Percentiles rank a stretch among this genome's conserved stretches.
phyloP scores from a whole-genome alignment of 2,329 filamentous ascomycete genomes.

The Lasiodiplodia citricola region DNA sequence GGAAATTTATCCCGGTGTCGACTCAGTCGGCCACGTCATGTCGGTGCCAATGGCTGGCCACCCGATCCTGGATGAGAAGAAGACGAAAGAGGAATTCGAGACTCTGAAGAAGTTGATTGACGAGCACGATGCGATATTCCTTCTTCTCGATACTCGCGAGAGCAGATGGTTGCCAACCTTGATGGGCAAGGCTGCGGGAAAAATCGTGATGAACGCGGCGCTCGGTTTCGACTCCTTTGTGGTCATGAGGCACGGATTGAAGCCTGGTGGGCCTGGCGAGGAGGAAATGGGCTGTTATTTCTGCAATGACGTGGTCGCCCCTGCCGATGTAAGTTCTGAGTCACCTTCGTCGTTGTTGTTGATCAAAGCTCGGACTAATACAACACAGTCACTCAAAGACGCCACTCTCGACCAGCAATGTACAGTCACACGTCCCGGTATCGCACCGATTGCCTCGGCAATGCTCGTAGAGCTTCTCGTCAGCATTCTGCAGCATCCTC shows the following conservation, averaged over 20 bases:
- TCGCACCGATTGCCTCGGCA: conserved; percentile 90
- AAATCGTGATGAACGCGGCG: conserved; percentile 96
- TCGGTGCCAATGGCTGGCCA: conserved; percentile 96
- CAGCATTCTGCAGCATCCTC: conserved; percentile 76
- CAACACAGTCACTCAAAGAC: conserved; percentile 84
- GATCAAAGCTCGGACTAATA: conserved; percentile 13
- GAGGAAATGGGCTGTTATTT: conserved; percentile 92
- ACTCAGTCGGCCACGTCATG: conserved; percentile 78
- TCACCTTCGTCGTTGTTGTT: background rate
- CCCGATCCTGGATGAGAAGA: conserved; percentile 74
- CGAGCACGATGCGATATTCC: conserved; percentile 87
- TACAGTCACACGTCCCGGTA: conserved; percentile 91
- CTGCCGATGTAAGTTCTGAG: conserved; percentile 75
- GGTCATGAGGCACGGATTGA: conserved; percentile 91
- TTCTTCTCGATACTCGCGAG: conserved; percentile 97
- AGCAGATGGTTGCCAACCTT: conserved; percentile 94
- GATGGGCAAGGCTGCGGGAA: conserved; percentile 90
- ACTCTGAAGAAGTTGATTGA: conserved; percentile 76
- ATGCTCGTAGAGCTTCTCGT: conserved; percentile 88
- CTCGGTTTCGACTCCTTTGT: conserved; percentile 96
- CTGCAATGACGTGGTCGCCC: conserved; percentile 96
- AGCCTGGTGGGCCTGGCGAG: conserved; percentile 52
- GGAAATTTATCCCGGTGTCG: conserved; percentile 89
- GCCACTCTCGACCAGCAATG: conserved; percentile 97
- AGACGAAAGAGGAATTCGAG: conserved; percentile 75